Evolutionary conservation across 352 stramenopile species (phyloP).

Genomic region (Thraustochytrium striatum): DNA sequence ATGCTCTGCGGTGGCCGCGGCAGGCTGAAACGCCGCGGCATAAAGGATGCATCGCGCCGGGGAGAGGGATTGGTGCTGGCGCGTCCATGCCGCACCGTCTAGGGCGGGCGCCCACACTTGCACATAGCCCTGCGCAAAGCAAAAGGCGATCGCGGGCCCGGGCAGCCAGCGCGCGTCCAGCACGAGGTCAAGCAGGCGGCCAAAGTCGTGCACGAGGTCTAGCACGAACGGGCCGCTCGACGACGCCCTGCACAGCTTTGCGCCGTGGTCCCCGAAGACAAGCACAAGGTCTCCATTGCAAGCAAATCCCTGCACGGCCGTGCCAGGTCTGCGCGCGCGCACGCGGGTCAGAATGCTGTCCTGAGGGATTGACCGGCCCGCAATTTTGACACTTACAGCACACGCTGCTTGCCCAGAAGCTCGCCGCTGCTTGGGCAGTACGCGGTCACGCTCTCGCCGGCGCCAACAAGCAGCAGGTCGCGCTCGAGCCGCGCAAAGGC

Average conservation of each 20-base stretch:
- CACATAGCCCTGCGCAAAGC: conserved; percentile 5
- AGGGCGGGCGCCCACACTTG: neutral
- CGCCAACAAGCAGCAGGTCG: neutral
- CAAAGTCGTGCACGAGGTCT: neutral
- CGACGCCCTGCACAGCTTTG: neutral
- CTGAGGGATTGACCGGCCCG: no score
- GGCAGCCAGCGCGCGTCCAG: neutral
- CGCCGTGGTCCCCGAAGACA: neutral
- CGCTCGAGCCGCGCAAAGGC: no score
- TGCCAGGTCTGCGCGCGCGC: neutral
- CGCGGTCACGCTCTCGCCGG: neutral
- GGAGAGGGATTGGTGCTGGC: conserved; percentile 7
- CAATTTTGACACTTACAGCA: conserved; percentile 16
- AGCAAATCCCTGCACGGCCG: neutral
- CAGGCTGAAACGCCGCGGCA: neutral
- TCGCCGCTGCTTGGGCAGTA: neutral
- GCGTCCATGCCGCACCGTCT: neutral
- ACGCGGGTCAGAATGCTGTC: no score
- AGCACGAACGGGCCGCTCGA: neutral
- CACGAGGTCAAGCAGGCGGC: neutral
- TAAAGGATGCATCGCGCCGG: conserved; percentile 25
- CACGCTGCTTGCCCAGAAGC: neutral
- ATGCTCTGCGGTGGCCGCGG: neutral
- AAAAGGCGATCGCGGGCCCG: neutral
- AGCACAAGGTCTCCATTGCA: neutral